phyloP scores from a whole-genome alignment of 768 basidiomycete genomes.

The Tephrocybe sp. region DNA sequence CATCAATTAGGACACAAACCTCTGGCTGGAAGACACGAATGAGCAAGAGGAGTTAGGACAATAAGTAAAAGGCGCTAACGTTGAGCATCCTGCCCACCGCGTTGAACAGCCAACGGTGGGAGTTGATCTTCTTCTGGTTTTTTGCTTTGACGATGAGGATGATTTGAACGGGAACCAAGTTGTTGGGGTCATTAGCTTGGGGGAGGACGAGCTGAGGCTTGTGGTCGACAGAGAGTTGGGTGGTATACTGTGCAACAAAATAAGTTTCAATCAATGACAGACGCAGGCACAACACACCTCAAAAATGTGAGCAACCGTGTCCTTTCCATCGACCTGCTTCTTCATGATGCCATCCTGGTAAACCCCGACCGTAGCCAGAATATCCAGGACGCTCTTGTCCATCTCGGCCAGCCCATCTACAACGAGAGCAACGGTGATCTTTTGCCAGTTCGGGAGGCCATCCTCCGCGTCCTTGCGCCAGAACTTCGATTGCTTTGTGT shows the following conservation, averaged over 20 bases:
- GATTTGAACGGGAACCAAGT: constrained; percentile 90
- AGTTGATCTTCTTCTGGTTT: constrained; percentile 96
- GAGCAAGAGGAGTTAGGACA: background rate
- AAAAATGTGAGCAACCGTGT: constrained; percentile 92
- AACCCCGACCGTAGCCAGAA: constrained; percentile 86
- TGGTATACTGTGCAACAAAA: constrained; percentile 72
- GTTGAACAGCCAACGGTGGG: constrained; percentile 95
- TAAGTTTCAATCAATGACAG: constrained; percentile 1
- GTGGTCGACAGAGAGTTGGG: constrained; percentile 89
- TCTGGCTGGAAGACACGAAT: constrained; percentile 59
- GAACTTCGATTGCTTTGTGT: constrained; percentile 90
- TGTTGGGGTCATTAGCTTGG: constrained; percentile 85
- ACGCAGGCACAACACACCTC: constrained; percentile 55
- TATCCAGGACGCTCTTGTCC: constrained; percentile 92
- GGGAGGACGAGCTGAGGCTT: constrained; percentile 91
- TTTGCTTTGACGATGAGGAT: constrained; percentile 92
- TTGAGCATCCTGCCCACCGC: constrained; percentile 79
- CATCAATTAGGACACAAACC: constrained; percentile 89
- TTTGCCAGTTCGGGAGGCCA: constrained; percentile 87
- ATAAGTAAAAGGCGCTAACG: constrained; percentile 34
- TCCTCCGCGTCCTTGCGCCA: constrained; percentile 84
- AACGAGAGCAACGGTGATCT: constrained; percentile 86
- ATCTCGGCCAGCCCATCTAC: constrained; percentile 91
- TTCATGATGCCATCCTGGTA: constrained; percentile 97
- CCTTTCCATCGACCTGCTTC: constrained; percentile 85